These are phyloP conservation scores for Dittrichia graveolens DNA, from an alignment of 129 eudicot species.

Conservation along the genomic window DNA sequence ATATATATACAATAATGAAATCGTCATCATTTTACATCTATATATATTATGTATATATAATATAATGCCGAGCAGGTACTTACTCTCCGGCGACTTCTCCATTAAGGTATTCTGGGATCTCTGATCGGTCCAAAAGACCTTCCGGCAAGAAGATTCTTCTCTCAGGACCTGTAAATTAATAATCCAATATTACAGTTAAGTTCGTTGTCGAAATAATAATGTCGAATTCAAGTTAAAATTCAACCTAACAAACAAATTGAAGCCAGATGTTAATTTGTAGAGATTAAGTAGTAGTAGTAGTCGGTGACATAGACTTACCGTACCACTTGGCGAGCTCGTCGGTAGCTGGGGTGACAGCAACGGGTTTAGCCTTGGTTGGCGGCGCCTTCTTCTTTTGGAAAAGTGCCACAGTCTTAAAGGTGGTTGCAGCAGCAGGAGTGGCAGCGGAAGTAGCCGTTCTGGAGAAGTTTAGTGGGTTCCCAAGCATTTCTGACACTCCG, in stretches of 20 bases:
- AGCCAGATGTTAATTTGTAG: too few relatives aligned
- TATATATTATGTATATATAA: too few relatives aligned
- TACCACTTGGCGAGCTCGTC: slow-evolving; percentile 99
- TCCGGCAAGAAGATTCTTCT: slow-evolving; percentile 95
- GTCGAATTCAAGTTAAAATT: not conserved
- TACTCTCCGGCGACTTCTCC: slow-evolving; percentile 99
- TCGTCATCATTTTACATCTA: slow-evolving; percentile 20
- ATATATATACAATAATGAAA: not conserved
- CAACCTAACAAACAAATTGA: too few relatives aligned
- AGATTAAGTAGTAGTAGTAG: not conserved
- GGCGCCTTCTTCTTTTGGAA: slow-evolving; percentile 85
- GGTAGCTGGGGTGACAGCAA: slow-evolving; percentile 51
- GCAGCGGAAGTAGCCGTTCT: slow-evolving; percentile 54
- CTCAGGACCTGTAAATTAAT: slow-evolving; percentile 74
- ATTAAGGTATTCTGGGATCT: slow-evolving; percentile 89
- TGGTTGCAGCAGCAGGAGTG: slow-evolving; percentile 21
- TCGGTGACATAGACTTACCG: slow-evolving; percentile 48
- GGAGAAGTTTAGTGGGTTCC: slow-evolving; percentile 56
- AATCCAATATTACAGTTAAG: not conserved
- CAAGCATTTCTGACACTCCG: slow-evolving; percentile 71
- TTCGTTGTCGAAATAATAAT: too few relatives aligned
- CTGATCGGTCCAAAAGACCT: slow-evolving; percentile 93
- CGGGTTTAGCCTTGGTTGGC: slow-evolving; percentile 75
- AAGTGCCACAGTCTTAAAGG: slow-evolving; percentile 73
- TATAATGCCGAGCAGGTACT: slow-evolving; percentile 23